Base-by-base conservation (phyloP, 352 stramenopile genomes). In the Thalassiosira delicatula region DNA sequence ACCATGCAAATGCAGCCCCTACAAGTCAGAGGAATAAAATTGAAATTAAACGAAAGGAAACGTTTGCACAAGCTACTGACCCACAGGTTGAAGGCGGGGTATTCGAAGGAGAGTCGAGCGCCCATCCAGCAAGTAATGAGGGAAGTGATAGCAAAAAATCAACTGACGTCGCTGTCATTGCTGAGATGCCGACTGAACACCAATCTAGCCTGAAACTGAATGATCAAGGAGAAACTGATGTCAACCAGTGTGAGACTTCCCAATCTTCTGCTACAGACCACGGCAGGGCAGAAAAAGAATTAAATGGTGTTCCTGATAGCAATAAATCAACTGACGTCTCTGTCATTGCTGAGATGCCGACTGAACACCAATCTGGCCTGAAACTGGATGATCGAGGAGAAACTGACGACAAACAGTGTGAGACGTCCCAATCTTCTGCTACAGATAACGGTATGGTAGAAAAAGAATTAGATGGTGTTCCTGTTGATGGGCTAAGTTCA, bases 1-100 rank as follows among this genome's bases (percentile, higher is more conserved):
- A 30, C 46, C 61, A 79, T 60, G 61, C 29, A 72, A 72, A 72
- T 60, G 12, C 19, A 11, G 11, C 59, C 32, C 32, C 27, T 8
- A 56, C 23, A 53, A 56, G 2, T 40, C 29, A 32, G 59, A 72
- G 7, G 21, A 60, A 11, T 23, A 23, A 60, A 9, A 29, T 23
- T 65, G 27, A 7, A n/a, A n/a, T 19, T 65, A 62, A 72, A 51
- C 63, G 17, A 62, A 46, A 33, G n/a, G 23, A 62, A 12, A 29
- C 33, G 30, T 3, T 8, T 30, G 23, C 17, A 19, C 56, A 25
- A 40, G 44, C 37, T 40, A 72, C 23, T 51, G 12, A 42, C 27
- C 35, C 11, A 33, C 1, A 51, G 42, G 35, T 30, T 3, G 25
- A 72, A 61, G 27, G 1, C 46, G 27, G 25, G 14, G 62, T 9